Evolutionary conservation across 2,329 filamentous ascomycete genomes (phyloP).

Genomic region (Parastagonospora nodorum): DNA sequence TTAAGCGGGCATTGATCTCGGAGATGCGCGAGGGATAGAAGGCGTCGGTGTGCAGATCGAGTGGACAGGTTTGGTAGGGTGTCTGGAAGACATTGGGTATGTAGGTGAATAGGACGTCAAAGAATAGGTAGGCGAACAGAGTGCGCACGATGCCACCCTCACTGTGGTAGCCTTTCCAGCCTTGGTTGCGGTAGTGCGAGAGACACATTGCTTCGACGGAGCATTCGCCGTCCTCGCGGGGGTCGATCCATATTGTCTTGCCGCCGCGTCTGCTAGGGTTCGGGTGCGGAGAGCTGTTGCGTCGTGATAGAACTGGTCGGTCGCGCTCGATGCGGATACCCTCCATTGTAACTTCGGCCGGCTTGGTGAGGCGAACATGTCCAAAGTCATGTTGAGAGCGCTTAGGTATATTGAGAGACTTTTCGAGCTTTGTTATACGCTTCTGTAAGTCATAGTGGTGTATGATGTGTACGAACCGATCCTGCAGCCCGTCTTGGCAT

Average conservation of each 20-base stretch:
- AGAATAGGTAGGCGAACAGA: slow-evolving; percentile 81
- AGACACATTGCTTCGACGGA: slow-evolving; percentile 94
- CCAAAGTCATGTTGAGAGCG: slow-evolving; percentile 91
- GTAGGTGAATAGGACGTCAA: slow-evolving; percentile 89
- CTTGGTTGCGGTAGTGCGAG: slow-evolving; percentile 77
- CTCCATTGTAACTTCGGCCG: slow-evolving; percentile 74
- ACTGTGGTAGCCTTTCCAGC: slow-evolving; percentile 93
- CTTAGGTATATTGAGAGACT: slow-evolving; percentile 77
- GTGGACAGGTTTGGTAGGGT: slow-evolving; percentile 87
- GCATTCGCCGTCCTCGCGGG: slow-evolving; percentile 73
- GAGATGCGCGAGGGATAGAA: slow-evolving; percentile 87
- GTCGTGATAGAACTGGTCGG: slow-evolving; percentile 41
- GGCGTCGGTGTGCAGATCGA: slow-evolving; percentile 90
- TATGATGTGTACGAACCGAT: slow-evolving; percentile 86
- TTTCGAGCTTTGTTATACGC: slow-evolving; percentile 89
- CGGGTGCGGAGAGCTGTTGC: slow-evolving; percentile 36
- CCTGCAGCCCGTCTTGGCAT: slow-evolving; percentile 85
- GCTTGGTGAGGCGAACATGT: slow-evolving; percentile 77
- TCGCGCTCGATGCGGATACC: slow-evolving; percentile 77
- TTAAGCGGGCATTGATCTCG: slow-evolving; percentile 86
- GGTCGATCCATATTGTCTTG: slow-evolving; percentile 89
- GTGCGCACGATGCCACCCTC: slow-evolving; percentile 94
- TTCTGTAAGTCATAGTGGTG: slow-evolving; percentile 96
- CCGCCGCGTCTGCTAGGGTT: slow-evolving; percentile 55
- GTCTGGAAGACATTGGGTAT: slow-evolving; percentile 98